A percentile compares a stretch with the other conserved stretches of the same genome.
Conservation (phyloP, 345 rosid genomes). For the Gossypium sturtianum region DNA sequence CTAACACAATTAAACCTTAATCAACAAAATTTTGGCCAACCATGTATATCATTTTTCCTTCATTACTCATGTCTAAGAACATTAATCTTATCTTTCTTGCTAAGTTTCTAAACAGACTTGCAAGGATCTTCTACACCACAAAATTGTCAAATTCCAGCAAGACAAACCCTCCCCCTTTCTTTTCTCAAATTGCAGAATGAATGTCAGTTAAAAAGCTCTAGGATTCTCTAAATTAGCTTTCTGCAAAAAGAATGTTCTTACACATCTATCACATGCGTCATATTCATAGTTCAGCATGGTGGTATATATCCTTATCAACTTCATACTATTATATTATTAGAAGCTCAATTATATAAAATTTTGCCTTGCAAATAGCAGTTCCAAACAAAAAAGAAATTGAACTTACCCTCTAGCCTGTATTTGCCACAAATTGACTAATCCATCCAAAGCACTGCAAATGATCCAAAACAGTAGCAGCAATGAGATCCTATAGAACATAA, state of each 20-base stretch:
- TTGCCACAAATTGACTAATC: slow-evolving; percentile 51
- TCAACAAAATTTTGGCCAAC: neutral
- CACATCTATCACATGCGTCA: neutral
- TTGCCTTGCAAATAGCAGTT: neutral
- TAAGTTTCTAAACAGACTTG: neutral
- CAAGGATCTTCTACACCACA: neutral
- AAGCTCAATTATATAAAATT: slow-evolving; percentile 2
- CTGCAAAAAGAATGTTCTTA: neutral
- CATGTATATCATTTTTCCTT: neutral
- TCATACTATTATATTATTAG: neutral
- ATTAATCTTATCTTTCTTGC: neutral
- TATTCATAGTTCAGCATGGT: neutral
- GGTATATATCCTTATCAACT: slow-evolving; percentile 1
- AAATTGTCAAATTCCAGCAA: neutral
- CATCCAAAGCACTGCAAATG: slow-evolving; percentile 49
- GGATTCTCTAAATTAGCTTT: neutral
- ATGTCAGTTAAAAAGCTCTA: neutral
- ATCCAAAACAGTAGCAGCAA: slow-evolving; percentile 11
- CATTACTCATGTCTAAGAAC: neutral
- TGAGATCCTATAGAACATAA: slow-evolving; percentile 17
- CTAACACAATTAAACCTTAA: neutral
- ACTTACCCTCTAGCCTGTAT: slow-evolving; percentile 46
- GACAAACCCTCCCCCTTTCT: neutral
- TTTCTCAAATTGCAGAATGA: neutral
- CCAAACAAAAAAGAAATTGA: neutral